Evolutionary conservation across 1,284 basidiomycete genomes (phyloP), one percentile per base, ranked within the genome.

Genomic region (Cutaneotrichosporon arboriforme): DNA sequence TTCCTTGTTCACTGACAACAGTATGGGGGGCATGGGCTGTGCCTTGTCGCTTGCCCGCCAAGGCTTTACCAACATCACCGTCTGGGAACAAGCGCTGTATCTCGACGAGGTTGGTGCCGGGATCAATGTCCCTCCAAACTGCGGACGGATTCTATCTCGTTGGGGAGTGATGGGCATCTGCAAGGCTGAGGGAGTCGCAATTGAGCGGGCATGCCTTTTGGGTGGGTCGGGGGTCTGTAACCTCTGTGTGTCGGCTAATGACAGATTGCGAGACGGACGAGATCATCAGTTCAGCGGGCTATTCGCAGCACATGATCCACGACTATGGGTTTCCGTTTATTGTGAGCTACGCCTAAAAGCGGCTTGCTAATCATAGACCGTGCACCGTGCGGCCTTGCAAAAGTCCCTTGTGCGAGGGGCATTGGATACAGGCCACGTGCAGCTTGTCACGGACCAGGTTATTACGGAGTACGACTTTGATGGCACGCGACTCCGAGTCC

Each of bases 341-440:
- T 26, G 66, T 65, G 49, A 26, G 58, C 49, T 1, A 18, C 14
- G 8, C 14, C 7, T 4, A 26, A 18, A 8, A 17, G 10, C 8
- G 17, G 10, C 7, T 31, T 31, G 14, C 44, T 46, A 17, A 35
- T 43, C 15, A 17, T 54, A 68, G 64, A 64, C 62, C 8, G 68
- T 70, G 1, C 72, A 74, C 49, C 68, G 72, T 2, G 60, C 61
- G 3, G 72, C 72, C 12, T 57, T 74, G 8, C 72, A 74, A 40
- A 64, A 62, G 21, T 55, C 64, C 12, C 58, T 74, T 13, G 58
- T 73, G 2, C 55, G 64, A 14, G 63, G 65, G 9, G 60, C 62
- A 10, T 54, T 58, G n/a, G 46, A 61, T 42, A 47, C 64, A 23
- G 55, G 66, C 45, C 57, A 59, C 10, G 66, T 73, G 51, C 49